Base-by-base conservation (phyloP, 768 basidiomycete species). In the Suillus paluster region DNA sequence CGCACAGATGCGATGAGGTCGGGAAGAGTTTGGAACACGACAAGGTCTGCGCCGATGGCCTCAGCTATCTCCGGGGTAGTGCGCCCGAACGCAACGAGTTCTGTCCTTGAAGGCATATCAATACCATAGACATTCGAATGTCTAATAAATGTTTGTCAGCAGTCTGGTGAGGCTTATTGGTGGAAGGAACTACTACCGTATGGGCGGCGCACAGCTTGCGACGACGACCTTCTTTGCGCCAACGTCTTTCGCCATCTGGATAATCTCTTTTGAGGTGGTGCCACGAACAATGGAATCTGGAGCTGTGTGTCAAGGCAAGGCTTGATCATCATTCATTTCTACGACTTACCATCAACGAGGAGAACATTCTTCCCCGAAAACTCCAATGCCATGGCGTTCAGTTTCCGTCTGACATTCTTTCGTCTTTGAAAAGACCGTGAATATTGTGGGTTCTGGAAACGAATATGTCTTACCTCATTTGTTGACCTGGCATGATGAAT, bases 401-500 rank as follows among this genome's bases (percentile, higher is more conserved):
- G 80, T 76, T 99, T 99, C 67, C 90, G 83, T 58, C 97, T 83
- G 12, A 99, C 97, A 72, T 96, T 99, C 83, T 96, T 97, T 67
- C 83, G 87, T 76, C 95, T 95, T 68, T 23, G 38, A 39, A 25
- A 53, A 36, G 21, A 57, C 57, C 25, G 34, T 68, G 50, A 66
- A 55, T 48, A 59, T 15, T 19, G 33, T 25, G 30, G 2, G 45
- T 57, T 12, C 23, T 23, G 4, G 14, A n/a, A 27, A 61, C 25
- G 30, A 27, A 44, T n/a, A 15, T 4, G 4, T 12, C 64, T 44
- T 70, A 87, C 93, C 95, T 86, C 88, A 94, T 91, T 75, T 94
- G 91, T 73, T 99, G 97, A 25, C 97, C 97, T 9, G 97, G 97
- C 97, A 99, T 99, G 77, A 99, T 99, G 74, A 99, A 99, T 0